Evolutionary conservation across 2,329 filamentous ascomycete genomes (phyloP), one percentile per base, ranked within the genome.

Genomic region (Trichophyton verrucosum): DNA sequence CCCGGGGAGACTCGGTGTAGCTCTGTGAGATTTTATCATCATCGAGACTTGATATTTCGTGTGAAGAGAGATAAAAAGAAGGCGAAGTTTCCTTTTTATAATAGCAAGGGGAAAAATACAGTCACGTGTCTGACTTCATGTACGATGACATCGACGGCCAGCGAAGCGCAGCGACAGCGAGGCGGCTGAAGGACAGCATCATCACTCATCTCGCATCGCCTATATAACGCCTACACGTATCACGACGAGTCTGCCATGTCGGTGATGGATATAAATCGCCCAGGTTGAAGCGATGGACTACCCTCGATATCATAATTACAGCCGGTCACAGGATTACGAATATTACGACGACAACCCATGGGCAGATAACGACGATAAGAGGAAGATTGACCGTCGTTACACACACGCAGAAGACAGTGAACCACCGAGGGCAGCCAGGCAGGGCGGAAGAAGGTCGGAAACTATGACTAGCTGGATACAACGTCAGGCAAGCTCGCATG

Each of bases 401-500:
- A 33, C n/a, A 27, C 15, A 17, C 53, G 22, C n/a, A 17, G 46
- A 44, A 11, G 27, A 38, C 27, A 51, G 49, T 8, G 47, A 24
- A 8, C 40, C 22, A 55, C 24, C 24, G 49, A 57, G 36, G 27
- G 51, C 24, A 51, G 17, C 22, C 33, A 44, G 20, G 58, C 27
- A 47, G 9, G 47, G 42, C 24, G 42, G 27, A 11, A 46, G 30
- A 33, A 40, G 58, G 49, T 20, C 7, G 40, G 62, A 61, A 59
- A 63, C 62, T 70, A 77, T 78, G 75, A 69, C 75, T 42, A 74
- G 73, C 55, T 78, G 76, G 76, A 65, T 78, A 44, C 72, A 77
- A 61, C 70, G 74, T 17, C 74, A 77, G 59, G 67, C 69, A 60
- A 69, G 70, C 59, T 73, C 74, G n/a, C 73, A 75, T 57, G 68